These are phyloP conservation scores for Plasmodium ovale DNA, from an alignment of 169 alveolate species.

Conservation along the genomic window DNA sequence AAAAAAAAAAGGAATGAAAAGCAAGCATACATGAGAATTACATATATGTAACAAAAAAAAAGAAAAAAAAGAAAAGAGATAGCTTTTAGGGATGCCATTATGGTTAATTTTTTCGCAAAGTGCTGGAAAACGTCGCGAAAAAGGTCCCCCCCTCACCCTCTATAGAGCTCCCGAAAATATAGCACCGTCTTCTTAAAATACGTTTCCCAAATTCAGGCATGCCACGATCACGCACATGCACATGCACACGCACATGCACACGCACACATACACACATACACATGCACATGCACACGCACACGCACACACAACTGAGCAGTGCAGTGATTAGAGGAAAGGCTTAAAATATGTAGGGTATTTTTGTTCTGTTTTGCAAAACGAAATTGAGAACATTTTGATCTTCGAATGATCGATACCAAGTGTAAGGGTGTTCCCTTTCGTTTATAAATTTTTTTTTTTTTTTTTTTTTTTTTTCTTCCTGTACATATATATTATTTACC, in stretches of 20 bases:
- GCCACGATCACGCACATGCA: neutral
- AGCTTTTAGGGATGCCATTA: too few species aligned
- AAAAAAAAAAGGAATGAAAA: too few species aligned
- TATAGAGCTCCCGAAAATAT: too few species aligned
- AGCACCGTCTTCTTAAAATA: too few species aligned
- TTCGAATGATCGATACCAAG: constrained; percentile 69
- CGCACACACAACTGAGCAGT: neutral
- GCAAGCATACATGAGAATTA: too few species aligned
- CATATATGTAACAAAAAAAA: too few species aligned
- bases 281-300: neutral
- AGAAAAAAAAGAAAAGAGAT: too few species aligned
- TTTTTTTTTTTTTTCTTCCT: neutral
- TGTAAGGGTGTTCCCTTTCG: constrained; percentile 39
- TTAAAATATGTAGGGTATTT: constrained; percentile 61
- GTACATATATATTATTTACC: neutral
- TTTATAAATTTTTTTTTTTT: constrained; percentile 12
- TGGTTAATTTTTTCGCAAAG: too few species aligned
- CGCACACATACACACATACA: neutral
- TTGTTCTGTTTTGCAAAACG: constrained; percentile 21
- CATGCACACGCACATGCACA: neutral
- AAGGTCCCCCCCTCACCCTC: too few species aligned
- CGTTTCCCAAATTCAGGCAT: too few species aligned
- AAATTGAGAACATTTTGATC: constrained; percentile 35
- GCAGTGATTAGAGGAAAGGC: neutral
- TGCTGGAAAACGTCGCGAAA: too few species aligned